These are phyloP conservation scores for Suhomyces pyralidae DNA, from an alignment of 805 yeast genomes.

Conservation along the genomic window DNA sequence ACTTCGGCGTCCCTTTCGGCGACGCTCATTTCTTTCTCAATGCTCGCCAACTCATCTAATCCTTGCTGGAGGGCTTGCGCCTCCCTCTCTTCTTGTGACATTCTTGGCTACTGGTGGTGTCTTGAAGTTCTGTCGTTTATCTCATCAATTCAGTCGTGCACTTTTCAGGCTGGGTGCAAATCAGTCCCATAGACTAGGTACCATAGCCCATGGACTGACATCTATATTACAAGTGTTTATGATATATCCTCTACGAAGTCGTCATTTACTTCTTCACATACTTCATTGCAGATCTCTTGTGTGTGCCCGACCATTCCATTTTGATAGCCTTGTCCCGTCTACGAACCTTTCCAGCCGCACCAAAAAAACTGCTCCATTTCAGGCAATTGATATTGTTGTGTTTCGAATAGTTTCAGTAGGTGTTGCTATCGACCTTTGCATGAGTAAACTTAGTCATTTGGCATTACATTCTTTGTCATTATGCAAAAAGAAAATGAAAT, in stretches of 20 bases:
- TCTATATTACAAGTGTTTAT: background rate
- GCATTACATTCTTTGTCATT: background rate
- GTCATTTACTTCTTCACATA: background rate
- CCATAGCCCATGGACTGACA: background rate
- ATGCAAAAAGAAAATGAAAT: conserved; percentile 28
- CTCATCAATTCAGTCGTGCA: background rate
- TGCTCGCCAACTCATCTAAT: conserved; percentile 47
- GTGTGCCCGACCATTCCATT: background rate
- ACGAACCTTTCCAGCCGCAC: background rate
- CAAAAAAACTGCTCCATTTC: background rate
- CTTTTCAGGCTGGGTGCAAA: background rate
- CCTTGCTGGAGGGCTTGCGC: conserved; percentile 20
- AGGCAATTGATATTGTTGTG: background rate
- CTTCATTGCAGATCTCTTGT: background rate
- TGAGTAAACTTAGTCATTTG: background rate
- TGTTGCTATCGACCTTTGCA: background rate
- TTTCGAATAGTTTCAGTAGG: background rate
- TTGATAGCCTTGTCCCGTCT: background rate
- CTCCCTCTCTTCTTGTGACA: conserved; percentile 2
- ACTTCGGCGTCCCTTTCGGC: conserved; percentile 62
- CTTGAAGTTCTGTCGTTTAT: background rate
- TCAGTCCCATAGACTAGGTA: background rate
- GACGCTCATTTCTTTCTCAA: conserved; percentile 55
- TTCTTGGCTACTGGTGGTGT: background rate
- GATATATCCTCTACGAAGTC: background rate